Conservation (phyloP, 768 basidiomycete species). For the Lactarius sp. region DNA sequence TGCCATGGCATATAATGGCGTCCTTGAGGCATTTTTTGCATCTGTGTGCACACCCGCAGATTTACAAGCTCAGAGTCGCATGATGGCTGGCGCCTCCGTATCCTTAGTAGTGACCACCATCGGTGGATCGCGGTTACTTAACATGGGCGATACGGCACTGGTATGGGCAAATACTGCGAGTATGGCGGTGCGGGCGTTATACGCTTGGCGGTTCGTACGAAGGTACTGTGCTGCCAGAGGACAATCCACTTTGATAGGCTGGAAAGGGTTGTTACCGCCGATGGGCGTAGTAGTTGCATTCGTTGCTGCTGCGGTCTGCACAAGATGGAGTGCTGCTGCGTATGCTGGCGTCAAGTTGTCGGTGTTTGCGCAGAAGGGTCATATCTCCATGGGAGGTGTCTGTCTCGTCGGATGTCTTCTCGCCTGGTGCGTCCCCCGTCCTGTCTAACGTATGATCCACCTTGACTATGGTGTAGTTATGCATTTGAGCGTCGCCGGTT, state of each 20-base stretch:
- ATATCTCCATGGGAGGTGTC: conserved; percentile 28
- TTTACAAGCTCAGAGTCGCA: conserved; percentile 67
- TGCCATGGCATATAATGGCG: conserved; percentile 83
- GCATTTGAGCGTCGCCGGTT: conserved; percentile 6
- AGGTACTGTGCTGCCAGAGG: conserved; percentile 40
- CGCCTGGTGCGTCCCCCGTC: background rate
- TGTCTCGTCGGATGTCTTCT: conserved; percentile 23
- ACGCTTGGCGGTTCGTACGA: conserved; percentile 48
- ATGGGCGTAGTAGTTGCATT: conserved; percentile 28
- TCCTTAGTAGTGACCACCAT: conserved; percentile 58
- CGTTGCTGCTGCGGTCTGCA: conserved; percentile 26
- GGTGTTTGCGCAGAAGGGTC: conserved; percentile 29
- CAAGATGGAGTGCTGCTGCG: conserved; percentile 28
- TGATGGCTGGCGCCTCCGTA: conserved; percentile 75
- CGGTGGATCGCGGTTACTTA: conserved; percentile 38
- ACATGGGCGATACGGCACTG: conserved; percentile 60
- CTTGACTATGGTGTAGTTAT: background rate
- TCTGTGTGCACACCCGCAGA: conserved; percentile 66
- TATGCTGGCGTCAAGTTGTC: conserved; percentile 23
- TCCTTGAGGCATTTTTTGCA: conserved; percentile 86
- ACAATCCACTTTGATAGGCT: conserved; percentile 24
- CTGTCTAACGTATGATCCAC: background rate
- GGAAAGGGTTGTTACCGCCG: conserved; percentile 29
- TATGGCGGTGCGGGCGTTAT: conserved; percentile 56
- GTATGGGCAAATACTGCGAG: conserved; percentile 76